A percentile compares a stretch with the other conserved stretches of the same genome.
Conservation (phyloP, 805 yeast species). For the Yamadazyma phyllophila region DNA sequence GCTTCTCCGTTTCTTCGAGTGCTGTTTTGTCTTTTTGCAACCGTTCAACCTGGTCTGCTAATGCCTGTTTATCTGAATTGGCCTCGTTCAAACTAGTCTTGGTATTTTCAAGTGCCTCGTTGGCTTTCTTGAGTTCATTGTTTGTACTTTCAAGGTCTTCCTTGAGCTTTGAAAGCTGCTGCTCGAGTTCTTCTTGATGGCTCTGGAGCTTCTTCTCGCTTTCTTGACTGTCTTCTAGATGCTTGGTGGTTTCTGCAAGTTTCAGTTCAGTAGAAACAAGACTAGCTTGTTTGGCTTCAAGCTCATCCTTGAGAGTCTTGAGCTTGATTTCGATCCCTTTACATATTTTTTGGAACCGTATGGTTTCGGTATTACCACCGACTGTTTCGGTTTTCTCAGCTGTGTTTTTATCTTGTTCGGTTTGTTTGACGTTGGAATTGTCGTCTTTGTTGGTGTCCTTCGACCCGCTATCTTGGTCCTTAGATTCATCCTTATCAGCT, state of each 20-base stretch:
- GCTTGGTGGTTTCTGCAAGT: neutral
- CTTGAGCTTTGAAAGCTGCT: neutral
- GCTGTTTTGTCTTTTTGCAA: neutral
- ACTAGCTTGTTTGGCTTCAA: neutral
- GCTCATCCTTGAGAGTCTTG: neutral
- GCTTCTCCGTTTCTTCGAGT: neutral
- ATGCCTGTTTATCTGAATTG: neutral
- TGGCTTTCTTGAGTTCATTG: neutral
- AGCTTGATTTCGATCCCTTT: neutral
- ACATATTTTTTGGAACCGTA: neutral
- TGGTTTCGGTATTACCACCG: neutral
- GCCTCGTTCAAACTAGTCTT: neutral
- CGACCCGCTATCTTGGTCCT: slow-evolving; percentile 13
- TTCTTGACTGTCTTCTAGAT: neutral
- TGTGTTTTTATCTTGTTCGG: no score
- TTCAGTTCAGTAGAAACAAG: neutral
- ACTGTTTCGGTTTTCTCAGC: neutral
- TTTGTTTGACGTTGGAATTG: neutral
- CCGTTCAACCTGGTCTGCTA: neutral
- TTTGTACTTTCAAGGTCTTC: neutral
- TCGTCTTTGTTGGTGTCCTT: neutral
- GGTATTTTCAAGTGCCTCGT: neutral
- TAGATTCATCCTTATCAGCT: no score
- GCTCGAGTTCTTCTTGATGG: neutral
- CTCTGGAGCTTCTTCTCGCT: neutral